phyloP scores from a whole-genome alignment of 495 filamentous ascomycete genomes.

The Mytilinidion resinicola region DNA sequence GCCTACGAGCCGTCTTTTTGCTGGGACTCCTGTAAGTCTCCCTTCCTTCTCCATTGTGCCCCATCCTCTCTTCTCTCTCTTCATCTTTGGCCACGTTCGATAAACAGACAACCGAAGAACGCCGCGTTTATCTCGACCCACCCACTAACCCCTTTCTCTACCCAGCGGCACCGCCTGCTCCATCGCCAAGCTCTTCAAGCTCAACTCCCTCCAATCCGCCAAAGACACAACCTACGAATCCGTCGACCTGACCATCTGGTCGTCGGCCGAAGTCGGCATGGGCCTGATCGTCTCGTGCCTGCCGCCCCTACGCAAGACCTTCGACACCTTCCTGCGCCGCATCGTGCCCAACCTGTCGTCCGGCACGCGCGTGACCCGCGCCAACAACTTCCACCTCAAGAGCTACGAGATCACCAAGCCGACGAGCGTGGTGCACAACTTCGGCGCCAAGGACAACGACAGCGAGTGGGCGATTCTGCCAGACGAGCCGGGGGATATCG shows the following conservation, averaged over 20 bases:
- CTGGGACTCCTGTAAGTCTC: constrained; percentile 2
- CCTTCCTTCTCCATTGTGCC: no score
- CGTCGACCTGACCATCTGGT: constrained; percentile 6
- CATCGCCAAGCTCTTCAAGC: constrained; percentile 3
- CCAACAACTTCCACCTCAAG: neutral
- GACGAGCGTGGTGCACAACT: neutral
- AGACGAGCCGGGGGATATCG: neutral
- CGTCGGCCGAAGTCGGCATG: constrained; percentile 4
- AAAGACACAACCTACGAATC: constrained; percentile 2
- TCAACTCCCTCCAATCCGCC: neutral
- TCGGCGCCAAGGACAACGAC: neutral
- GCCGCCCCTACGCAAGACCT: constrained; percentile 11
- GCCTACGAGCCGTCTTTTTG: constrained; percentile 8
- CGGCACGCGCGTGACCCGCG: neutral
- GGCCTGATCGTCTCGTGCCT: constrained; percentile 6
- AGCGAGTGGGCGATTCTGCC: constrained; percentile 6
- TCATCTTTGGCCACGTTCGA: no score
- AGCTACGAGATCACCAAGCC: neutral
- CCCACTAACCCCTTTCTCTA: neutral
- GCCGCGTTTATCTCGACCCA: no score
- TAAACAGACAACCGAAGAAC: no score
- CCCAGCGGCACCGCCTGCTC: constrained; percentile 3
- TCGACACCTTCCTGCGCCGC: constrained; percentile 5
- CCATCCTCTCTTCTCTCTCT: no score
- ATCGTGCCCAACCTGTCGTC: constrained; percentile 1